These are phyloP conservation scores for Zea mays DNA, from an alignment of 176 grass and related monocot genomes.

Conservation along the genomic window DNA sequence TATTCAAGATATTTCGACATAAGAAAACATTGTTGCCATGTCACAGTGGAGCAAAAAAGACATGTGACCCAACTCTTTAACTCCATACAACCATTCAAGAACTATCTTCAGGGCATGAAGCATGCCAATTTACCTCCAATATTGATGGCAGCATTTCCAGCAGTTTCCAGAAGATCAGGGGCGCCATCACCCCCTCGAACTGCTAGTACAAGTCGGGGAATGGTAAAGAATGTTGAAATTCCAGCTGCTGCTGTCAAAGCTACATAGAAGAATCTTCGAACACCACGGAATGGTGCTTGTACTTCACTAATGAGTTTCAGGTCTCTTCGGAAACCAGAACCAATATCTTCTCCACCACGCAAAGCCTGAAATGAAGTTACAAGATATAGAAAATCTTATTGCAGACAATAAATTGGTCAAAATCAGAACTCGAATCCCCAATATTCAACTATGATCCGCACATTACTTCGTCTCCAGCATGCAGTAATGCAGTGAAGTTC, in stretches of 20 bases:
- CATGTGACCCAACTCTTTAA: not conserved
- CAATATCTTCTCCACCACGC: slow-evolving; percentile 81
- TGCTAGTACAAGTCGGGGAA: slow-evolving; percentile 85
- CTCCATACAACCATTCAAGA: slow-evolving; percentile 21
- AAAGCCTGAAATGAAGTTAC: slow-evolving; percentile 61
- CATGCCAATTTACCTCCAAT: slow-evolving; percentile 79
- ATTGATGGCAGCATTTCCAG: slow-evolving; percentile 80
- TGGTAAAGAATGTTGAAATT: slow-evolving; percentile 88
- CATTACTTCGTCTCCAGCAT: slow-evolving; percentile 16
- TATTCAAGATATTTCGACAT: slow-evolving; percentile 16
- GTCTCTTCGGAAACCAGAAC: slow-evolving; percentile 83
- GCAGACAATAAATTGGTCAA: not conserved
- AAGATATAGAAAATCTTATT: slow-evolving; percentile 25
- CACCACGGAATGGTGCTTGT: slow-evolving; percentile 92
- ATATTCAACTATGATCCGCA: not conserved
- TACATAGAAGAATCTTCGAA: slow-evolving; percentile 96
- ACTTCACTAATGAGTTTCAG: slow-evolving; percentile 99
- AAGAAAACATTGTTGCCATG: slow-evolving; percentile 10
- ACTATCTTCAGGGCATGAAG: slow-evolving; percentile 25
- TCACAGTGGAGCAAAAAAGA: slow-evolving; percentile 11
- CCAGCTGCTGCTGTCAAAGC: slow-evolving; percentile 80
- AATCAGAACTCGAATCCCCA: slow-evolving; percentile 8
- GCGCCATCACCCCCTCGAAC: slow-evolving; percentile 81
- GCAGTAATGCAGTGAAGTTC: slow-evolving; percentile 26
- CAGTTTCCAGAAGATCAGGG: slow-evolving; percentile 82